Percentiles rank a stretch among this genome's conserved stretches.
These are phyloP conservation scores for Pythium phragmiticola DNA, from an alignment of 352 stramenopile genomes.

Conservation along the genomic window DNA sequence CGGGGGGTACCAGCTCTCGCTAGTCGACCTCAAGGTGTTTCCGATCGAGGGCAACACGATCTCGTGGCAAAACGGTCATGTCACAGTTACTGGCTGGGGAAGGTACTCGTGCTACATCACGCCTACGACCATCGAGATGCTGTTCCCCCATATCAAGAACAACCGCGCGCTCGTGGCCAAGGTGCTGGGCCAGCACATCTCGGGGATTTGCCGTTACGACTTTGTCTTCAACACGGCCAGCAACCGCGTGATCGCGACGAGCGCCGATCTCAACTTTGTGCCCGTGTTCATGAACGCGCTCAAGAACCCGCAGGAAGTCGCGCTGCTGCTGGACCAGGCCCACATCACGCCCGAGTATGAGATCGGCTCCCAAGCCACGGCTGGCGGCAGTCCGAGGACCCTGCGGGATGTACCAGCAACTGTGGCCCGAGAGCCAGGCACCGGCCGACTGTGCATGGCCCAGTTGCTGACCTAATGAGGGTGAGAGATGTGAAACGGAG, in stretches of 20 bases:
- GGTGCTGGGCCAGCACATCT: slow-evolving; percentile 18
- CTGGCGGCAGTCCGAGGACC: neutral
- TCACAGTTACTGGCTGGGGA: slow-evolving; percentile 20
- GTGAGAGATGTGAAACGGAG: neutral
- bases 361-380: neutral
- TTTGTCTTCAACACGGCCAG: slow-evolving; percentile 23
- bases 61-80: slow-evolving; percentile 3
- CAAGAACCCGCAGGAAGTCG: slow-evolving; percentile 17
- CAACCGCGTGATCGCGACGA: slow-evolving; percentile 17
- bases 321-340: slow-evolving; percentile 13
- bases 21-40: slow-evolving; percentile 16
- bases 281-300: slow-evolving; percentile 20
- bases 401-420: neutral
- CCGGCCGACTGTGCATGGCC: neutral
- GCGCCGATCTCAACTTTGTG: slow-evolving; percentile 20
- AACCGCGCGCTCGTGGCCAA: slow-evolving; percentile 20
- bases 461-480: slow-evolving; percentile 5
- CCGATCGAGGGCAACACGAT: slow-evolving; percentile 12
- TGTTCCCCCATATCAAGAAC: slow-evolving; percentile 19
- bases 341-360: slow-evolving; percentile 23
- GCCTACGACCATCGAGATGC: slow-evolving; percentile 21
- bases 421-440: neutral
- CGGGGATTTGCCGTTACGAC: slow-evolving; percentile 15
- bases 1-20: slow-evolving; percentile 5
- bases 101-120: slow-evolving; percentile 23